These are phyloP conservation scores for Rhodotorula sp. DNA, from an alignment of 1,284 basidiomycete genomes.

Conservation along the genomic window DNA sequence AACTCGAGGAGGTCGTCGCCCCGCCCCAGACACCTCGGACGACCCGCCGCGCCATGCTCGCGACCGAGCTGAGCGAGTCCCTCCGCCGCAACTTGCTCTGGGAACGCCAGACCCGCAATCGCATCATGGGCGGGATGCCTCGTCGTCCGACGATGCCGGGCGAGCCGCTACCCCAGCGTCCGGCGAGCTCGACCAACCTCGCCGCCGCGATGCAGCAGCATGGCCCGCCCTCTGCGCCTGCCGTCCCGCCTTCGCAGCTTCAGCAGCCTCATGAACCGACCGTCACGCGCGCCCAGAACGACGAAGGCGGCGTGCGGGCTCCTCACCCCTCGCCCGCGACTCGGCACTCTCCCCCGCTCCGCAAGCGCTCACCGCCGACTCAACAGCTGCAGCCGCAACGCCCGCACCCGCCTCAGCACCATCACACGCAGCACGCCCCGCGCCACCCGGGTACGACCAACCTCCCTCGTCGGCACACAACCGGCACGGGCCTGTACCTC, in stretches of 20 bases:
- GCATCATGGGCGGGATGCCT: conserved; percentile 28
- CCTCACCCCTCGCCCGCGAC: conserved; percentile 25
- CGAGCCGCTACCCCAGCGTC: conserved; percentile 20
- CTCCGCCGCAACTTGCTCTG: conserved; percentile 77
- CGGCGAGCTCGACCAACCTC: conserved; percentile 13
- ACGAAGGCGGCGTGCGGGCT: conserved; percentile 15
- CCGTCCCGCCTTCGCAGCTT: neutral
- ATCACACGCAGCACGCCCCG: neutral
- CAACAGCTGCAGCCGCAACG: neutral
- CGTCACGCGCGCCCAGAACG: neutral
- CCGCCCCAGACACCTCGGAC: conserved; percentile 78
- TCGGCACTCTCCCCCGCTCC: neutral
- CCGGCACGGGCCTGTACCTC: conserved; percentile 35
- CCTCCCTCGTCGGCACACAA: conserved; percentile 28
- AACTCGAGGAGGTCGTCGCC: conserved; percentile 53
- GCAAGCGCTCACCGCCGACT: neutral
- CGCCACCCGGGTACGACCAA: neutral
- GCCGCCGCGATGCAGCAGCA: neutral
- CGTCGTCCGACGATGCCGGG: conserved; percentile 18
- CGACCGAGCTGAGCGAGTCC: conserved; percentile 80
- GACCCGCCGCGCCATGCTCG: conserved; percentile 76
- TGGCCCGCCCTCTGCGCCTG: neutral
- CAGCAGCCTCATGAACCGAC: neutral
- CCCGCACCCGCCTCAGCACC: conserved; percentile 1
- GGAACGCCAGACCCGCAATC: conserved; percentile 59